Evolutionary conservation across 768 basidiomycete species (phyloP).

Genomic region (Brasilioporus rufonigricans): DNA sequence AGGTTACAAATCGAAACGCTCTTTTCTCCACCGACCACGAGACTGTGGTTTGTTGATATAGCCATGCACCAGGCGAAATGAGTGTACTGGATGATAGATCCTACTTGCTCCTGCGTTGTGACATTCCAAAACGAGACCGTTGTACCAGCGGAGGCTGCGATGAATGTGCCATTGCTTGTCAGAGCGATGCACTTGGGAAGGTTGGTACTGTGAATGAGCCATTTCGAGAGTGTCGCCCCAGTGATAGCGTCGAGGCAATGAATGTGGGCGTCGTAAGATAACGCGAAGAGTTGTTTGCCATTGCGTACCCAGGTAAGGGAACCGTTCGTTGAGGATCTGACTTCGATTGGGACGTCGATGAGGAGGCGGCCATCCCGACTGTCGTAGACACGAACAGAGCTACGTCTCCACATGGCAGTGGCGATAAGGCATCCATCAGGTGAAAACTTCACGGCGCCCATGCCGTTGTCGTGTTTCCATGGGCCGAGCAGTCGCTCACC

Average conservation of each 20-base stretch:
- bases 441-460: no score
- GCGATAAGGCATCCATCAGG: no score
- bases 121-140: background rate
- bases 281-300: background rate
- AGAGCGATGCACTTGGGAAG: background rate
- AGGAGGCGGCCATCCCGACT: background rate
- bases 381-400: background rate
- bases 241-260: background rate
- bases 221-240: background rate
- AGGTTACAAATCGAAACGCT: background rate
- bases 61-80: background rate
- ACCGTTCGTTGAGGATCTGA: background rate
- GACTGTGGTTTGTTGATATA: background rate
- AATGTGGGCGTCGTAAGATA: background rate
- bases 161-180: background rate
- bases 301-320: background rate
- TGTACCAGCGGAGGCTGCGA: background rate
- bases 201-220: background rate
- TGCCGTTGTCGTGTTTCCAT: no score
- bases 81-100: background rate
- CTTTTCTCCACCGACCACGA: background rate
- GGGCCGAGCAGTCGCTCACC: no score
- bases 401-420: no score
- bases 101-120: background rate
- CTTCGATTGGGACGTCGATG: background rate